Percentiles rank a stretch among this genome's conserved stretches.
Evolutionary conservation across 306 rosid genomes (phyloP).

Genomic region (Lathyrus sativus): DNA sequence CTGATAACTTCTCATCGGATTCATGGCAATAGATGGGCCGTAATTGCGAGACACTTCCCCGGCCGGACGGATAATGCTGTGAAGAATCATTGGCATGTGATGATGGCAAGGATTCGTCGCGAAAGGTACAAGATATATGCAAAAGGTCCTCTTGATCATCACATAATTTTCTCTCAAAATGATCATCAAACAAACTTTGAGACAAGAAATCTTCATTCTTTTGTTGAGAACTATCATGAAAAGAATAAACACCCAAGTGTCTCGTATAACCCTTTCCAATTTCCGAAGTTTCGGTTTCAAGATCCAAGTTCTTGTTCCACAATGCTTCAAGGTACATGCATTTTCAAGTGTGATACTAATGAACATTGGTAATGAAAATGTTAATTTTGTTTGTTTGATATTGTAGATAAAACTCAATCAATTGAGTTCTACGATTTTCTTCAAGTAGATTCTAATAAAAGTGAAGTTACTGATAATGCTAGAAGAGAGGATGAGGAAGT

Average conservation of each 20-base stretch:
- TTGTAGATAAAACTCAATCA: constrained; percentile 60
- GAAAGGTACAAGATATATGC: constrained; percentile 60
- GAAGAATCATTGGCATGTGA: constrained; percentile 97
- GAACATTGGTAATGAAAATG: neutral
- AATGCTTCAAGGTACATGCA: constrained; percentile 44
- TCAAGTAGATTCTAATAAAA: constrained; percentile 68
- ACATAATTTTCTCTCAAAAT: constrained; percentile 27
- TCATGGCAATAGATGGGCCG: constrained; percentile 92
- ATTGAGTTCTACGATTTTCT: constrained; percentile 84
- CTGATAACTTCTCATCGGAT: constrained; percentile 72
- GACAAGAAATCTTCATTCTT: constrained; percentile 39
- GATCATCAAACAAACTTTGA: constrained; percentile 32
- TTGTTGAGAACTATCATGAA: constrained; percentile 44
- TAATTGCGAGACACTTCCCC: constrained; percentile 88
- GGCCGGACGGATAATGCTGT: constrained; percentile 96
- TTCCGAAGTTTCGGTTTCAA: constrained; percentile 41
- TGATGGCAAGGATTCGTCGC: constrained; percentile 78
- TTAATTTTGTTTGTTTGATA: neutral
- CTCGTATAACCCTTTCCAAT: constrained; percentile 37
- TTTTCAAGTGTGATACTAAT: neutral
- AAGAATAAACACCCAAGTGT: constrained; percentile 34
- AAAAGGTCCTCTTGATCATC: constrained; percentile 42
- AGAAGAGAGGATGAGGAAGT: constrained; percentile 82
- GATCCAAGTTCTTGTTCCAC: constrained; percentile 42
- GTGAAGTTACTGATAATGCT: constrained; percentile 72